Base-by-base conservation (phyloP, 306 rosid species). In the Pachyrhizus erosus region DNA sequence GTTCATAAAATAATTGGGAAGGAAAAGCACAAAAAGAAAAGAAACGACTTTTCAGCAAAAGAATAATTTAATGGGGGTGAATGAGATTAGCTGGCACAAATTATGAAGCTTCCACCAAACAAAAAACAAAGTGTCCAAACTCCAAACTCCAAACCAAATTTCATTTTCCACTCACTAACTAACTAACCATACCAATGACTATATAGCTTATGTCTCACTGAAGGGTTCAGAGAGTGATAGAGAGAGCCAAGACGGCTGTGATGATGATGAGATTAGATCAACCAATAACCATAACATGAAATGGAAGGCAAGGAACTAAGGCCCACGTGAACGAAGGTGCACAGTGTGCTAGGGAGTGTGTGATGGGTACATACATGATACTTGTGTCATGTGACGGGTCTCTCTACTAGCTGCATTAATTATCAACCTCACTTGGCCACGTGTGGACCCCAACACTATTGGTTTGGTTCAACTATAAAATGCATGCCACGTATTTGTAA, bases 291-390 rank as follows among this genome's bases (percentile, higher is more conserved):
- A 14, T 70, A 57, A 69, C 62, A 66, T 14, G 66, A 34, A 75
- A 65, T 39, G 9, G 76, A 70, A 45, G 64, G 42, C 34, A 42
- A 66, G 43, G 68, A 51, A 60, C 43, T 75, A 76, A 77, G 88
- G 85, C 11, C 87, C 89, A 86, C 87, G 42, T 85, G 84, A 61
- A 39, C 9, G 60, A 74, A 80, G 74, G 14, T 78, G 26, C 48
- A 26, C 39, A 42, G 58, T 65, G 51, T 15, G 51, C 49, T 39
- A 39, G 10, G 73, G 3, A 66, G 8, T 18, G 29, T 18, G 17
- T 10, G 51, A 68, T 20, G 45, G 34, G 31, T 40, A 42, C 43
- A 64, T 27, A 61, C 9, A 13, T 14, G 40, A 13, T 61, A 13
- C 68, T 18, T 67, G 51, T 69, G 75, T 69, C 75, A 68, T 43